These are phyloP conservation scores for Eucalyptus camaldulensis DNA, from an alignment of 345 rosid species.

Conservation along the genomic window DNA sequence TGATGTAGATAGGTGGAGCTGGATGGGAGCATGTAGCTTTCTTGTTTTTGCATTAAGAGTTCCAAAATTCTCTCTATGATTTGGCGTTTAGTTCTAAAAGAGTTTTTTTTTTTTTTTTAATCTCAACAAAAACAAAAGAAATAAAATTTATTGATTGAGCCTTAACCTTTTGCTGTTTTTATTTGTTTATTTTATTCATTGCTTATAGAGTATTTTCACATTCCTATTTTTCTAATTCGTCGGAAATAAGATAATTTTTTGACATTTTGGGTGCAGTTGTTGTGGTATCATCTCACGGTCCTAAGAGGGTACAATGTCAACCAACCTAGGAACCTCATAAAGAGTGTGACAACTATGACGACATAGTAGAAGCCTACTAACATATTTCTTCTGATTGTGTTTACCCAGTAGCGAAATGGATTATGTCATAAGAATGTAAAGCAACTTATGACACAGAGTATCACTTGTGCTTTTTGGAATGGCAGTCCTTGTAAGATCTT, in stretches of 20 bases:
- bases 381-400: rapidly evolving
- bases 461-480: background rate
- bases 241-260: background rate
- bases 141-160: too few species aligned
- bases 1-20: too few species aligned
- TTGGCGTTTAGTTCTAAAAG: too few species aligned
- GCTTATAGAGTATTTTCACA: too few species aligned
- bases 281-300: slow-evolving; percentile 85
- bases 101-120: too few species aligned
- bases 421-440: background rate
- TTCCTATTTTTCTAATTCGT: background rate
- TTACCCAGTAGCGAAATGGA: rapidly evolving
- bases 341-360: too few species aligned
- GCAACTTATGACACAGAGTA: rapidly evolving
- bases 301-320: slow-evolving; percentile 77
- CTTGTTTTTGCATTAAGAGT: too few species aligned
- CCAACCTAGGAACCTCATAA: slow-evolving; percentile 86
- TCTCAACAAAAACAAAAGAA: too few species aligned
- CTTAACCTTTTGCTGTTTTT: too few species aligned
- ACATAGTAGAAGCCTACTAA: slow-evolving; percentile 6
- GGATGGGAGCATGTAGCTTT: too few species aligned
- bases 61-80: too few species aligned
- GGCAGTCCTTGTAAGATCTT: rapidly evolving
- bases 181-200: too few species aligned
- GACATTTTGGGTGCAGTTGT: slow-evolving; percentile 26